Evolutionary conservation across 2,329 filamentous ascomycete genomes (phyloP), one percentile per base, ranked within the genome.

Genomic region (Daldinia sp.): DNA sequence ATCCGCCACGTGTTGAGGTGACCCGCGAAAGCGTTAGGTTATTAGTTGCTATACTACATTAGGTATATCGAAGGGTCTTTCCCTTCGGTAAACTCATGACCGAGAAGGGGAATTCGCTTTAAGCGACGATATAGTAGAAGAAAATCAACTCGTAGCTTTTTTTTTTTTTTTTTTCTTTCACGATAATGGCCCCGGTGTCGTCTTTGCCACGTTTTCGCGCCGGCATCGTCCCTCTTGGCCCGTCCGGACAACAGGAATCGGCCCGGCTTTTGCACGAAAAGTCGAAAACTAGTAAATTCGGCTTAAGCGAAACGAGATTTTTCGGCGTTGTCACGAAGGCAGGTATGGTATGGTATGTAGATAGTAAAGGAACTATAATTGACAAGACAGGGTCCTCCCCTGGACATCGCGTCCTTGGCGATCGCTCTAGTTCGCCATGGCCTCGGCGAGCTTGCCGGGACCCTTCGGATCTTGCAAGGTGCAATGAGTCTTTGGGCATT

Each of bases 1-100:
- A 64, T 44, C 63, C 65, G 60, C 59, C 69, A 71, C 69, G 69
- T 69, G 65, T 70, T 51, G 65, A 56, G 12, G 64, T 54, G 46
- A 53, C 61, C 60, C 60, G 57, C 46, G 46, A 51, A 30, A 23
- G 50, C 20, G 20, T 23, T 23, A 23, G 20, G 20, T 23, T 23
- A 23, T 33, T 53, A 61, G 60, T 55, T 61, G 57, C 57, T 67
- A 41, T 71, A 63, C 69, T 60, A 28, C 23, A 66, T 65, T 67
- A 18, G 63, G 63, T 20, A 57, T 42, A 26, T 65, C 23, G 12
- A 44, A 20, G 15, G 20, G 20, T 23, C 20, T 44, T 12, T 50
- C 41, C 44, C 50, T 53, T 68, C 65, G 65, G 68, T 63, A 62
- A 42, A 57, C 64, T 61, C 41, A 41, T 33, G 23, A 42, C 64